Evolutionary conservation across 192 early-diverging fungal genomes (phyloP).

Genomic region (Backusella morwellensis): DNA sequence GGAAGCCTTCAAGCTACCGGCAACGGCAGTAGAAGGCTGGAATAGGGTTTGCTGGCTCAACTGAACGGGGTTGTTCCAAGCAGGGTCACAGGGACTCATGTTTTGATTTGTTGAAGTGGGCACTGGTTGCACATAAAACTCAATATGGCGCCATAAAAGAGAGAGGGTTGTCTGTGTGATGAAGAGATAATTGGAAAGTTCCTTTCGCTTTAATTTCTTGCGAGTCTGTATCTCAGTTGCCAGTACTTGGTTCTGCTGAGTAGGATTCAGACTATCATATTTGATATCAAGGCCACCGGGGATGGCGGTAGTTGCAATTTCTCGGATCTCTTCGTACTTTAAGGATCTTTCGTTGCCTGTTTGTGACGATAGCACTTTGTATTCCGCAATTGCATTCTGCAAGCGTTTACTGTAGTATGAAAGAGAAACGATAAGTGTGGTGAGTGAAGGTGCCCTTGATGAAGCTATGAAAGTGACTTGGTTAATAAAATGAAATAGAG

Average conservation of each 20-base stretch:
- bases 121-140: neutral
- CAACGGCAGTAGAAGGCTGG: neutral
- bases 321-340: conserved; percentile 6
- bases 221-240: neutral
- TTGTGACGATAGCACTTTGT: neutral
- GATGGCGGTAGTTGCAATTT: conserved; percentile 13
- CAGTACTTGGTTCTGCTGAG: conserved; percentile 5
- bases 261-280: conserved; percentile 8
- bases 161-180: neutral
- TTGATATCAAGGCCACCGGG: conserved; percentile 4
- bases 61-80: neutral
- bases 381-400: neutral
- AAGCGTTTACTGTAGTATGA: neutral
- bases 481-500: neutral
- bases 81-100: neutral
- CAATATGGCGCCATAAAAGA: conserved; percentile 7
- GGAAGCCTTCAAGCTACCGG: neutral
- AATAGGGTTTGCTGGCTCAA: neutral
- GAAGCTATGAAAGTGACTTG: neutral
- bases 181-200: neutral
- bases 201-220: neutral
- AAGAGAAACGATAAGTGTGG: neutral
- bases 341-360: conserved; percentile 4
- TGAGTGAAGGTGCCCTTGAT: neutral
- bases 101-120: neutral